A percentile compares a stretch with the other conserved stretches of the same genome.
Evolutionary conservation across 257 asterid species (phyloP).

Genomic region (Przewalskia tangutica): DNA sequence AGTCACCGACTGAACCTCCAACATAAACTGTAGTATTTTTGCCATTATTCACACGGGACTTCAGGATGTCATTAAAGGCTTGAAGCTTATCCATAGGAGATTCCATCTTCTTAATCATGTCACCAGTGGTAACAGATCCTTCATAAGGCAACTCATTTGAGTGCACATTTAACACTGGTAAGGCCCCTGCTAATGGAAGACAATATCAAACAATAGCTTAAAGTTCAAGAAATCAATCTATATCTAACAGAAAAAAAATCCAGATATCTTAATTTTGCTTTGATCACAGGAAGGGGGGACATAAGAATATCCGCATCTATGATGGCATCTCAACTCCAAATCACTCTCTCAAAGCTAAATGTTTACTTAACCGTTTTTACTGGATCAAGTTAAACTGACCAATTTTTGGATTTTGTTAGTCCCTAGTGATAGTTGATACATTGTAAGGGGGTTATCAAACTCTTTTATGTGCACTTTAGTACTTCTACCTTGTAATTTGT

Average conservation of each 20-base stretch:
- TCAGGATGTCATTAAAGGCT: constrained; percentile 29
- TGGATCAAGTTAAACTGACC: neutral
- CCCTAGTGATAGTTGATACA: neutral
- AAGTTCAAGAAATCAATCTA: neutral
- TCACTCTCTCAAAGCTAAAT: neutral
- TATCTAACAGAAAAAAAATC: neutral
- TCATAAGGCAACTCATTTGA: constrained; percentile 49
- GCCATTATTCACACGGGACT: neutral
- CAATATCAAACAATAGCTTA: neutral
- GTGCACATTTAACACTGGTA: constrained; percentile 22
- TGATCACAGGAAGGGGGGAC: neutral
- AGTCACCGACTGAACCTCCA: constrained; percentile 62
- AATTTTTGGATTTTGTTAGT: neutral
- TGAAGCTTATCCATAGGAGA: constrained; percentile 56
- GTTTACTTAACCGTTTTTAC: neutral
- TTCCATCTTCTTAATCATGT: constrained; percentile 40
- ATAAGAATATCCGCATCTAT: neutral
- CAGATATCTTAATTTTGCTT: neutral
- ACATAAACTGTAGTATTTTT: constrained; percentile 39
- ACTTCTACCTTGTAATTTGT: neutral
- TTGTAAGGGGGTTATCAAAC: neutral
- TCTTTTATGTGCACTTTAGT: neutral
- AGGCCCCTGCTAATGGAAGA: constrained; percentile 23
- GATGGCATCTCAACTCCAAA: neutral
- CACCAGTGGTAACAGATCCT: constrained; percentile 43